Conservation (phyloP, 73 alveolate species). For the Blepharisma japonicum region DNA sequence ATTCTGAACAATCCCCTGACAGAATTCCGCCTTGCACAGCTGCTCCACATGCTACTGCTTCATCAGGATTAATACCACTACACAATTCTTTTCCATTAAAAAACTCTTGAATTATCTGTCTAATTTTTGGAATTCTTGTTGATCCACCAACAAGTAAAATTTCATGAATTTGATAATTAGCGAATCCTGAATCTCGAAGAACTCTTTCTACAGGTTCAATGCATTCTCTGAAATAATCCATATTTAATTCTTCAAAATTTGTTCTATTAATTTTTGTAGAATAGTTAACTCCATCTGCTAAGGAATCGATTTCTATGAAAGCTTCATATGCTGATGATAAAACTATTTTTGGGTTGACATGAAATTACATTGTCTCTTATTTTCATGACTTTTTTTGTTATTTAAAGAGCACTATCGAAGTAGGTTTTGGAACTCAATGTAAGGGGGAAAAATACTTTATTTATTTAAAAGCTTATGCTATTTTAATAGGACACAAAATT, state of each 20-base stretch:
- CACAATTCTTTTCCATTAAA: slow-evolving; percentile 49
- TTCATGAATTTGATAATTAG: slow-evolving; percentile 52
- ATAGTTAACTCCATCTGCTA: slow-evolving; percentile 54
- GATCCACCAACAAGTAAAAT: slow-evolving; percentile 77
- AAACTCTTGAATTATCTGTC: slow-evolving; percentile 44
- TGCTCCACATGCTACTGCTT: slow-evolving; percentile 83
- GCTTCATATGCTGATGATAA: slow-evolving; percentile 63
- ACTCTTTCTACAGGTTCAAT: slow-evolving; percentile 53
- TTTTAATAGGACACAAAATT: too few species aligned
- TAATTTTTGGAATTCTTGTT: slow-evolving; percentile 65
- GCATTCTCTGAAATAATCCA: slow-evolving; percentile 51
- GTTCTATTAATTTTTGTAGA: slow-evolving; percentile 50
- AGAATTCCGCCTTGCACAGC: slow-evolving; percentile 77
- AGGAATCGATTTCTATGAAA: slow-evolving; percentile 44
- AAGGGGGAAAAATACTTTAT: slow-evolving; percentile 34
- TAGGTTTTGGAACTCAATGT: slow-evolving; percentile 23
- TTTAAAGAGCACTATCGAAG: slow-evolving; percentile 3
- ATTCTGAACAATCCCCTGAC: slow-evolving; percentile 43
- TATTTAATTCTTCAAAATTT: slow-evolving; percentile 66
- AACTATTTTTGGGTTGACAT: slow-evolving; percentile 72
- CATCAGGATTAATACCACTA: slow-evolving; percentile 62
- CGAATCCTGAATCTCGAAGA: slow-evolving; percentile 34
- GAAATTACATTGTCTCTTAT: slow-evolving; percentile 52
- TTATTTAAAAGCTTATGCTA: too few species aligned
- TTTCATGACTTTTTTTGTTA: slow-evolving; percentile 42